Conservation (phyloP, 208 protist genomes). For the Trypanosoma vivax region DNA sequence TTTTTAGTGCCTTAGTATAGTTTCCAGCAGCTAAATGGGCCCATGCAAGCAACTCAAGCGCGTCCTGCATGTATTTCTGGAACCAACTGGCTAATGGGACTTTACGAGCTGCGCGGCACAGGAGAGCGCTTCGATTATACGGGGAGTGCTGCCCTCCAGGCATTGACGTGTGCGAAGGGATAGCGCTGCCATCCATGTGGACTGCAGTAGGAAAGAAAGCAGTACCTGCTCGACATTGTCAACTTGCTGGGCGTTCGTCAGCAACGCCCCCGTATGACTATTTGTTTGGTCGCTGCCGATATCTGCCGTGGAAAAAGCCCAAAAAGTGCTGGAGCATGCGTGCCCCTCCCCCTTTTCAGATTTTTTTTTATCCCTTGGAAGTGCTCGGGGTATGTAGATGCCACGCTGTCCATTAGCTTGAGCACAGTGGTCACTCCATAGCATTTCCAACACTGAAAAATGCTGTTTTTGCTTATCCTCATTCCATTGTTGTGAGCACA, state of each 20-base stretch:
- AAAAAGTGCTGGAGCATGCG: too few relatives aligned
- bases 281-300: background rate
- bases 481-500: conserved; percentile 18
- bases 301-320: too few relatives aligned
- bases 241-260: too few relatives aligned
- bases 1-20: conserved; percentile 46
- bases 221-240: conserved; percentile 15
- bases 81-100: conserved; percentile 34
- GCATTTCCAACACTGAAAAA: conserved; percentile 5
- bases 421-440: conserved; percentile 4
- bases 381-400: too few relatives aligned
- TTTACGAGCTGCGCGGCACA: conserved; percentile 37
- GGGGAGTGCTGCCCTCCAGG: conserved; percentile 30
- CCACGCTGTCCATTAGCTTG: background rate
- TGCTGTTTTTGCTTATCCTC: conserved; percentile 11
- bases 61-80: conserved; percentile 54
- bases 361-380: too few relatives aligned
- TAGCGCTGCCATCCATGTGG: conserved; percentile 61
- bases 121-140: conserved; percentile 38
- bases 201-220: conserved; percentile 34
- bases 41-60: conserved; percentile 61
- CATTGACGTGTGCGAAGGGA: conserved; percentile 74
- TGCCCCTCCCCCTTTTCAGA: too few relatives aligned
- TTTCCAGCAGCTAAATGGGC: conserved; percentile 46
- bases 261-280: too few relatives aligned